Conservation (phyloP, 2,329 filamentous ascomycete genomes). For the Fusarium piperis region DNA sequence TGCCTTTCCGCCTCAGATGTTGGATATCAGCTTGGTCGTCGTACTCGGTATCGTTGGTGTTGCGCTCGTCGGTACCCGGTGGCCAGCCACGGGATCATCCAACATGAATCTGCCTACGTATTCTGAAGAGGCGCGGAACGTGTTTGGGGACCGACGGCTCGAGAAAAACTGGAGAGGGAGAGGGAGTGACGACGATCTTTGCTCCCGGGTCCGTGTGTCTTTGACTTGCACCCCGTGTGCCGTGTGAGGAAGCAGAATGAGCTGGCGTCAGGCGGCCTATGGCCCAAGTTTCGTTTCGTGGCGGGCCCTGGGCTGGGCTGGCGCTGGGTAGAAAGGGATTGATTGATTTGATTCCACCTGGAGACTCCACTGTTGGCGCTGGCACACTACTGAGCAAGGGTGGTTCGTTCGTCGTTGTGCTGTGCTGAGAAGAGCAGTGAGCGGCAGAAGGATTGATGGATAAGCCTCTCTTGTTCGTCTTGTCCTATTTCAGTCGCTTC, state of each 20-base stretch:
- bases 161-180: slow-evolving; percentile 33
- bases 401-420: background rate
- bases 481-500: slow-evolving; percentile 13
- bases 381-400: slow-evolving; percentile 12
- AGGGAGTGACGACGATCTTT: slow-evolving; percentile 29
- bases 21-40: slow-evolving; percentile 15
- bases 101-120: slow-evolving; percentile 20
- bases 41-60: slow-evolving; percentile 15
- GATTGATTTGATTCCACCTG: slow-evolving; percentile 18
- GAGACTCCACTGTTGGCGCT: slow-evolving; percentile 24
- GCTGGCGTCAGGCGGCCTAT: slow-evolving; percentile 17
- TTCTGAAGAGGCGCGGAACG: background rate
- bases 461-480: background rate
- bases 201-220: slow-evolving; percentile 16
- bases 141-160: background rate
- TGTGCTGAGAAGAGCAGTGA: background rate
- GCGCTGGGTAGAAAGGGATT: slow-evolving; percentile 7
- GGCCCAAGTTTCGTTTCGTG: slow-evolving; percentile 42
- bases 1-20: background rate
- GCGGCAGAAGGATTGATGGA: background rate
- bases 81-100: slow-evolving; percentile 39
- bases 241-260: slow-evolving; percentile 15
- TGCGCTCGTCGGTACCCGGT: slow-evolving; percentile 24
- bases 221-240: background rate
- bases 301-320: slow-evolving; percentile 11